phyloP scores from a whole-genome alignment of 2,329 filamentous ascomycete species.

The Verticillium nonalfalfae region DNA sequence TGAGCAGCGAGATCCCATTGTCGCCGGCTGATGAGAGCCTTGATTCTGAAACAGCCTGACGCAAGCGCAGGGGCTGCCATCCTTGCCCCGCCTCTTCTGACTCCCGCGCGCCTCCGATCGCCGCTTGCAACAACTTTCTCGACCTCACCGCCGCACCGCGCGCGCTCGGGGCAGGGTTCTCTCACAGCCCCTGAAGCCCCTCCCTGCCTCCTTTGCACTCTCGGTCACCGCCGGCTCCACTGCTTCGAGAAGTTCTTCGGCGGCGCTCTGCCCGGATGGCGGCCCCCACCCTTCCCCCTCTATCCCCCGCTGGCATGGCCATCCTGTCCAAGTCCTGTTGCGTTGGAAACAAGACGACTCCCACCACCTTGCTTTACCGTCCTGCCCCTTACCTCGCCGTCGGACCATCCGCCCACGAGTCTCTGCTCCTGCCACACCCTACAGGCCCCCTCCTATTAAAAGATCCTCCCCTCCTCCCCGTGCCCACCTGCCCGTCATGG shows the following conservation, averaged over 20 bases:
- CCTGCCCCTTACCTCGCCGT: constrained; percentile 2
- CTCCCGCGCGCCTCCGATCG: constrained; percentile 7
- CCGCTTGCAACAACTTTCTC: background rate
- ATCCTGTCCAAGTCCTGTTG: background rate
- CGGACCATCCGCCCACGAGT: constrained; percentile 5
- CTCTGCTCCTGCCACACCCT: constrained; percentile 1
- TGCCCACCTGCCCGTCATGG: constrained; percentile 34
- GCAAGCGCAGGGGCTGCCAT: constrained; percentile 20
- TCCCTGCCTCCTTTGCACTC: background rate
- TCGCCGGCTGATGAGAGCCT: background rate
- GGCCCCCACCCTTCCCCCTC: constrained; percentile 3
- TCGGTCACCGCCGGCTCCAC: constrained; percentile 7
- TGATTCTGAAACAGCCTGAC: constrained; percentile 31
- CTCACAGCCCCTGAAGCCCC: background rate
- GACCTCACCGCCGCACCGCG: constrained; percentile 5
- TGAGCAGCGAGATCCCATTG: background rate
- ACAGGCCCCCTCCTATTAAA: constrained; percentile 24
- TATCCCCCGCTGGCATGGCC: constrained; percentile 3
- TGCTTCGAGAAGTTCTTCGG: constrained; percentile 12
- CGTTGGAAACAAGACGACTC: background rate
- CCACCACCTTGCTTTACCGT: background rate
- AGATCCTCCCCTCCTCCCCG: constrained; percentile 12
- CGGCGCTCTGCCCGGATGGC: background rate
- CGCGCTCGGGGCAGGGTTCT: constrained; percentile 5
- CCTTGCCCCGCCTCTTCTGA: constrained; percentile 2